Evolutionary conservation across 305 asterid genomes (phyloP).

Genomic region (Ajuga reptans): DNA sequence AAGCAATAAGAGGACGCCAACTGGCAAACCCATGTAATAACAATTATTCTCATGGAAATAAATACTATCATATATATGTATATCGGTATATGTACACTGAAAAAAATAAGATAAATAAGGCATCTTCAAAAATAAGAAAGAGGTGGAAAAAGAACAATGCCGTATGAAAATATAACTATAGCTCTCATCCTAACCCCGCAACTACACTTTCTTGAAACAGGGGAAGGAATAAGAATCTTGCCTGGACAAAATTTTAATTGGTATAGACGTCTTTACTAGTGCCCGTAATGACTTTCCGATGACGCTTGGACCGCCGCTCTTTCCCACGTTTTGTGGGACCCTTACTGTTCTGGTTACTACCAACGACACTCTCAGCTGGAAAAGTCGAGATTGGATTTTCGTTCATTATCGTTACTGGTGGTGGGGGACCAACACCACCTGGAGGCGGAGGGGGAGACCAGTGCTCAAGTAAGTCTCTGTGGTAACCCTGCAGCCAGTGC

Average conservation of each 20-base stretch:
- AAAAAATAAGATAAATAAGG: constrained; percentile 28
- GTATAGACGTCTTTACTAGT: constrained; percentile 28
- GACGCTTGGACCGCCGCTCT: constrained; percentile 56
- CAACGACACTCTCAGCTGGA: constrained; percentile 14
- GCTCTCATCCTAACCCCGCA: constrained; percentile 40
- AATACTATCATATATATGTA: constrained; percentile 6
- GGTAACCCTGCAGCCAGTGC: constrained; percentile 64
- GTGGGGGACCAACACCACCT: constrained; percentile 35
- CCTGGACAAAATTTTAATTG: constrained; percentile 36
- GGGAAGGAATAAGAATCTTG: constrained; percentile 34
- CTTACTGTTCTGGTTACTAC: constrained; percentile 26
- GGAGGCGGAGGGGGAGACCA: constrained; percentile 46
- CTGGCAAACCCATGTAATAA: constrained; percentile 9
- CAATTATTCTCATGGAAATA: not conserved
- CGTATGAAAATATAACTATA: constrained; percentile 28
- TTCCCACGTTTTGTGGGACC: constrained; percentile 40
- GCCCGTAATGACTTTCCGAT: constrained; percentile 52
- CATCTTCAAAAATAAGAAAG: not conserved
- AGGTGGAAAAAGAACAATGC: not conserved
- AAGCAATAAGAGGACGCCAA: not conserved
- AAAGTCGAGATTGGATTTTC: constrained; percentile 20
- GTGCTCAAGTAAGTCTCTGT: constrained; percentile 58
- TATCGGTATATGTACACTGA: constrained; percentile 24
- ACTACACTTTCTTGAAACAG: constrained; percentile 24
- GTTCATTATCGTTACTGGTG: constrained; percentile 22